Base-by-base conservation (phyloP, 2,329 filamentous ascomycete species). In the Talaromyces funiculosus region DNA sequence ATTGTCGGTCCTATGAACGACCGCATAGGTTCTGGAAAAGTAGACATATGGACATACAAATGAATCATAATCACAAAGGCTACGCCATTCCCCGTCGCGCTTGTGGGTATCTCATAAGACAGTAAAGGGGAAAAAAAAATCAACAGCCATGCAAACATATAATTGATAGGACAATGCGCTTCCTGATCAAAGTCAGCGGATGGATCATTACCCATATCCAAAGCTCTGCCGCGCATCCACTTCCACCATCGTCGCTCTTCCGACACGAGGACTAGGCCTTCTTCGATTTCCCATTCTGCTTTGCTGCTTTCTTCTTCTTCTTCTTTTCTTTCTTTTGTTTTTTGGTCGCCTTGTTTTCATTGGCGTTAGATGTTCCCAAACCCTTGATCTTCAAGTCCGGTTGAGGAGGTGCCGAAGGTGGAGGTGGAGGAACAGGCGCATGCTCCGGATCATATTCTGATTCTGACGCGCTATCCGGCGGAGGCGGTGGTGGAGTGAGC, bases 401-500 rank as follows among this genome's bases (percentile, higher is more conserved):
- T 20, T 29, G 37, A 37, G 43, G 9, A 20, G 43, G 43, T 8
- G 35, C 43, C 18, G 43, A 26, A n/a, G 54, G 51, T 16, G 61
- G 61, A 22, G 64, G 59, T 2, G 62, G 62, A 49, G 62, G 60
- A 14, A 61, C 53, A 47, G 59, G 45, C 2, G 63, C 65, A 37
- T 63, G 57, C 49, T 65, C 65, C 37, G 70, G 62, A 10, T 66
- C 57, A 47, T 62, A 62, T 4, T 62, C 61, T n/a, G 54, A 57
- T 42, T 62, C 61, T 20, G 61, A 60, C 16, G 67, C 35, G 67
- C 59, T 58, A 10, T 66, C 67, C 10, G 69, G 67, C 8, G 69
- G 69, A 20, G 70, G 70, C 9, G 68, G 63, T 47, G 65, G 65
- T 54, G 66, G 60, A 31, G 56, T 60, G 18, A 60, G 61, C 18